Conservation (phyloP, 495 filamentous ascomycete species). For the Pyronema domesticum region DNA sequence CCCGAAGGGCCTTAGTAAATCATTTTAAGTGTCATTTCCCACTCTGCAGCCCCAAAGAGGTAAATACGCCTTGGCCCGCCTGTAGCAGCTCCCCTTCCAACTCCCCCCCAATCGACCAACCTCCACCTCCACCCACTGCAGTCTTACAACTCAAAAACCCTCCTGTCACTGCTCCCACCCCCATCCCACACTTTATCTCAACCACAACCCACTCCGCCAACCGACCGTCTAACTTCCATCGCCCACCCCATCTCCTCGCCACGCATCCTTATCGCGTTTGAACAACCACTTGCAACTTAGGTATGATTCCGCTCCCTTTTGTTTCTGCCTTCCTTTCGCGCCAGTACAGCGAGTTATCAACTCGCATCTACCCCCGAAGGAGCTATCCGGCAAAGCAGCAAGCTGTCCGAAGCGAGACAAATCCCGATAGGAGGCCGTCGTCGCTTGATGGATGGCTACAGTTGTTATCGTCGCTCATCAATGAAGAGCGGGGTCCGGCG, state of each 20-base stretch:
- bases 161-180: neutral
- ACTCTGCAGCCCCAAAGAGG: too few species aligned
- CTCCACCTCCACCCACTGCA: neutral
- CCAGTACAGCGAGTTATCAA: neutral
- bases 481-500: slow-evolving; percentile 1
- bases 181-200: neutral
- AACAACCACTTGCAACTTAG: neutral
- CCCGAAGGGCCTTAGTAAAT: too few species aligned
- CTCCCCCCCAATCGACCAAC: neutral
- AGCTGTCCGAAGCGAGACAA: neutral
- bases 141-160: neutral
- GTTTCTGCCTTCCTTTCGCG: neutral
- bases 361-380: neutral
- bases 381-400: neutral
- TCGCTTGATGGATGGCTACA: neutral
- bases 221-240: neutral
- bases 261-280: neutral
- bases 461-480: neutral
- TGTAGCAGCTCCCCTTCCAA: neutral
- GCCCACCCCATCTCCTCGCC: neutral
- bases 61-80: neutral
- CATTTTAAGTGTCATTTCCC: too few species aligned
- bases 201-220: neutral
- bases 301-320: neutral
- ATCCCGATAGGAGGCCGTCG: neutral